A percentile compares a stretch with the other conserved stretches of the same genome.
phyloP scores from a whole-genome alignment of 108 stramenopile species.

The Conticribra guillardii region DNA sequence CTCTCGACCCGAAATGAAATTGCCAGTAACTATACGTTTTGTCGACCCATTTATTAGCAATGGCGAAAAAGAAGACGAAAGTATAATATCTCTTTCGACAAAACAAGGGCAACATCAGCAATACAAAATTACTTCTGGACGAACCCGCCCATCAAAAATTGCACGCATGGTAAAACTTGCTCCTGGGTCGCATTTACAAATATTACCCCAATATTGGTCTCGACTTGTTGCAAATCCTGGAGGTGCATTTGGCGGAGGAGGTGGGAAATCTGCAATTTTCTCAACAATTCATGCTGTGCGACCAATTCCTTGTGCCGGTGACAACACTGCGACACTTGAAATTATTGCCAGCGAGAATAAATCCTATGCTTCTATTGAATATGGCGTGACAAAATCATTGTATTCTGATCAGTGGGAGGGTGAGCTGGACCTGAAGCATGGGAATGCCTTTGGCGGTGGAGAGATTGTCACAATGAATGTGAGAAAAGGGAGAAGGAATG shows the following conservation, averaged over 20 bases:
- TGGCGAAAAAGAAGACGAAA: constrained; percentile 46
- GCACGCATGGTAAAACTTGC: constrained; percentile 61
- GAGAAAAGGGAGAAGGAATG: constrained; percentile 73
- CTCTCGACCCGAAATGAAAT: constrained; percentile 4
- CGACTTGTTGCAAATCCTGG: constrained; percentile 30
- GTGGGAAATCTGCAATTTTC: constrained; percentile 39
- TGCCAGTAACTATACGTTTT: constrained; percentile 65
- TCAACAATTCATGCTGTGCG: constrained; percentile 46
- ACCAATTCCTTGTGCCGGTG: constrained; percentile 36
- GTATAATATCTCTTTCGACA: constrained; percentile 8
- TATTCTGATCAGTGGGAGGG: constrained; percentile 80
- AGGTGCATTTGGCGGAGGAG: constrained; percentile 56
- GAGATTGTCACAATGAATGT: constrained; percentile 67
- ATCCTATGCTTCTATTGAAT: constrained; percentile 74
- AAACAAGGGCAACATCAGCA: constrained; percentile 51
- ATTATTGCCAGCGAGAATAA: constrained; percentile 76
- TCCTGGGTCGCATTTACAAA: constrained; percentile 72
- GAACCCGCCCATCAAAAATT: constrained; percentile 64
- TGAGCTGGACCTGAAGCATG: constrained; percentile 49
- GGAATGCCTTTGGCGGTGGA: constrained; percentile 78
- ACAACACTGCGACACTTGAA: constrained; percentile 72
- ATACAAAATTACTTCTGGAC: constrained; percentile 61
- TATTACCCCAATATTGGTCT: constrained; percentile 35
- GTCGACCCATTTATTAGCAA: constrained; percentile 74
- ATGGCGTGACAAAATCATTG: constrained; percentile 78